These are phyloP conservation scores for Vitis riparia DNA, from an alignment of 164 flowering plant species.

Conservation along the genomic window DNA sequence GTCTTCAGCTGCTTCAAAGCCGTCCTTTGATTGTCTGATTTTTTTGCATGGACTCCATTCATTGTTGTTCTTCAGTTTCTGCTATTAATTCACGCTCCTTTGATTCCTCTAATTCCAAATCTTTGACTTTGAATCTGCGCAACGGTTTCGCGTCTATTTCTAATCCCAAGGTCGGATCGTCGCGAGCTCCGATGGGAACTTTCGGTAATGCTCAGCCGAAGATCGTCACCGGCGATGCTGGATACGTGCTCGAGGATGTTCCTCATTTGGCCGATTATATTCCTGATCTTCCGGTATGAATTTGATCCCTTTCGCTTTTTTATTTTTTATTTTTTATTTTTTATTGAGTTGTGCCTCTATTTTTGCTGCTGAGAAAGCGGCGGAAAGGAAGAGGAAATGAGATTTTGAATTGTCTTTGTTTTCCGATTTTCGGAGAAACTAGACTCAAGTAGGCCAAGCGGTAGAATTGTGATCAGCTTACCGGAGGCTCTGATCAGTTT, in stretches of 20 bases:
- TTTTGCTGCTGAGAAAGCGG: background rate
- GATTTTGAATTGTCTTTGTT: background rate
- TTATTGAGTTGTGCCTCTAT: background rate
- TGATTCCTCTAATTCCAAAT: constrained; percentile 2
- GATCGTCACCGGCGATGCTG: constrained; percentile 34
- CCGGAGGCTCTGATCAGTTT: background rate
- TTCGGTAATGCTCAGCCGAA: constrained; percentile 14
- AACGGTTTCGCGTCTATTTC: background rate
- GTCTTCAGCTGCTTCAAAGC: background rate
- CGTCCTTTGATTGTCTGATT: too few relatives aligned
- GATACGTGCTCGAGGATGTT: constrained; percentile 65
- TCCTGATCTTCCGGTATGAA: constrained; percentile 51
- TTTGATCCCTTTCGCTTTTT: background rate
- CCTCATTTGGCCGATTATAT: constrained; percentile 64
- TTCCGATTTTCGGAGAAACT: background rate
- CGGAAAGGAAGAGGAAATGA: background rate
- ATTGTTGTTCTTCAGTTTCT: background rate
- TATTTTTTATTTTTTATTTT: background rate
- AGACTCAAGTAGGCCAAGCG: background rate
- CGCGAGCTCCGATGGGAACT: background rate
- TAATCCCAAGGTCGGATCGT: background rate
- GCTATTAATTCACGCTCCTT: constrained; percentile 5
- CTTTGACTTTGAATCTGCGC: background rate
- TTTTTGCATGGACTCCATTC: constrained; percentile 6
- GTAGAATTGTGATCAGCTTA: background rate